Conservation (phyloP, 768 basidiomycete genomes). For the Arthromyces matolae region DNA sequence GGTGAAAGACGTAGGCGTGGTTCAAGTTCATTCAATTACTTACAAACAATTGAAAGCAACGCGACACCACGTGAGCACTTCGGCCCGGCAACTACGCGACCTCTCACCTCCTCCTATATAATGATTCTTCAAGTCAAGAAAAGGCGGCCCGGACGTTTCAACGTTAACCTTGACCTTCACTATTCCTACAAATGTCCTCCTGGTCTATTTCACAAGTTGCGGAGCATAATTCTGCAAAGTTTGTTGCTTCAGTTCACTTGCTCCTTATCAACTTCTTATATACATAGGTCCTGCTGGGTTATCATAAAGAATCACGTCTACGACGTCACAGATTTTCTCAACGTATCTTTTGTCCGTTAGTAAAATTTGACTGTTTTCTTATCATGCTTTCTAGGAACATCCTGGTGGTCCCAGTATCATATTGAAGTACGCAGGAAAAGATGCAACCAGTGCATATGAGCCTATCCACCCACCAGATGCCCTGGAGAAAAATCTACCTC, state of each 20-base stretch:
- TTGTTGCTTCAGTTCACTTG: slow-evolving; percentile 14
- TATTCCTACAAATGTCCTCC: slow-evolving; percentile 30
- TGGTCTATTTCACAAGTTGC: slow-evolving; percentile 57
- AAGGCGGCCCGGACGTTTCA: too few species aligned
- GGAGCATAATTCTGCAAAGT: slow-evolving; percentile 54
- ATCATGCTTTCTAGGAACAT: slow-evolving; percentile 49
- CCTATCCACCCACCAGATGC: slow-evolving; percentile 86
- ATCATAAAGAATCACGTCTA: slow-evolving; percentile 79
- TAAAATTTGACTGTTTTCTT: slow-evolving; percentile 1
- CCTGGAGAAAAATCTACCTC: slow-evolving; percentile 65
- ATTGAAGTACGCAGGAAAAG: slow-evolving; percentile 78
- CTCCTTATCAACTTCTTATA: slow-evolving; percentile 7
- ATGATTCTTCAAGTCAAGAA: too few species aligned
- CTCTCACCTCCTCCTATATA: too few species aligned
- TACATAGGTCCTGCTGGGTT: slow-evolving; percentile 76
- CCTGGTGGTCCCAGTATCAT: slow-evolving; percentile 84
- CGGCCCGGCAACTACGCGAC: neutral
- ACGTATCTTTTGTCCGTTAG: slow-evolving; percentile 33
- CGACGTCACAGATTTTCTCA: slow-evolving; percentile 78
- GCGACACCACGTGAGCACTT: slow-evolving; percentile 20
- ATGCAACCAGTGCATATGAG: slow-evolving; percentile 74
- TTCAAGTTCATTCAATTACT: slow-evolving; percentile 16
- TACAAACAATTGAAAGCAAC: slow-evolving; percentile 20
- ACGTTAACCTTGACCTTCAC: neutral
- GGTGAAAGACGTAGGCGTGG: slow-evolving; percentile 16